These are phyloP conservation scores for Crassisporium funariophilum DNA, from an alignment of 768 basidiomycete genomes.

Conservation along the genomic window DNA sequence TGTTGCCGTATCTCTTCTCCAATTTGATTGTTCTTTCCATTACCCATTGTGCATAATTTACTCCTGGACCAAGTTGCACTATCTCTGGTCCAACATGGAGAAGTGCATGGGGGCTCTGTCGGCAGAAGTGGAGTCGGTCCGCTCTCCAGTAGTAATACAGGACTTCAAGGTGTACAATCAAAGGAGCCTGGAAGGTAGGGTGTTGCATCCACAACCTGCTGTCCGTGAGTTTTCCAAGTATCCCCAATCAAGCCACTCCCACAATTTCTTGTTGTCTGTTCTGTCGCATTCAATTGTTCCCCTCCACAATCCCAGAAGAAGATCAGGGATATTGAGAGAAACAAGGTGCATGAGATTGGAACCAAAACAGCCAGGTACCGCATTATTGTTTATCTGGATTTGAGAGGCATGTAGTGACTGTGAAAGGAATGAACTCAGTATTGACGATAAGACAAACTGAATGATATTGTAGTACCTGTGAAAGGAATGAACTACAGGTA, in stretches of 20 bases:
- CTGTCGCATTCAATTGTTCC: slow-evolving; percentile 21
- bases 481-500: no score
- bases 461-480: no score
- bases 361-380: slow-evolving; percentile 33
- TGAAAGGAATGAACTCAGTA: slow-evolving; percentile 36
- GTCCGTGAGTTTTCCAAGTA: slow-evolving; percentile 37
- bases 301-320: slow-evolving; percentile 36
- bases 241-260: slow-evolving; percentile 33
- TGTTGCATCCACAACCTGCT: slow-evolving; percentile 28
- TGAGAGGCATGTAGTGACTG: slow-evolving; percentile 19
- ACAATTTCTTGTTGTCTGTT: slow-evolving; percentile 17
- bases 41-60: slow-evolving; percentile 27
- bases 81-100: slow-evolving; percentile 29
- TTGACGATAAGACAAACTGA: no score
- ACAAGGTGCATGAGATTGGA: slow-evolving; percentile 42
- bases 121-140: slow-evolving; percentile 35
- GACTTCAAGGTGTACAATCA: slow-evolving; percentile 38
- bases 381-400: slow-evolving; percentile 21
- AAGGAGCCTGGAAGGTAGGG: slow-evolving; percentile 42
- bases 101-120: slow-evolving; percentile 31
- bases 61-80: slow-evolving; percentile 24
- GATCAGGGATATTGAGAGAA: slow-evolving; percentile 39
- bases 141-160: slow-evolving; percentile 32
- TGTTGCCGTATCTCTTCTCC: slow-evolving; percentile 26
- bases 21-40: slow-evolving; percentile 33